Base-by-base conservation (phyloP, 495 filamentous ascomycete species). In the Neurospora cerealis region DNA sequence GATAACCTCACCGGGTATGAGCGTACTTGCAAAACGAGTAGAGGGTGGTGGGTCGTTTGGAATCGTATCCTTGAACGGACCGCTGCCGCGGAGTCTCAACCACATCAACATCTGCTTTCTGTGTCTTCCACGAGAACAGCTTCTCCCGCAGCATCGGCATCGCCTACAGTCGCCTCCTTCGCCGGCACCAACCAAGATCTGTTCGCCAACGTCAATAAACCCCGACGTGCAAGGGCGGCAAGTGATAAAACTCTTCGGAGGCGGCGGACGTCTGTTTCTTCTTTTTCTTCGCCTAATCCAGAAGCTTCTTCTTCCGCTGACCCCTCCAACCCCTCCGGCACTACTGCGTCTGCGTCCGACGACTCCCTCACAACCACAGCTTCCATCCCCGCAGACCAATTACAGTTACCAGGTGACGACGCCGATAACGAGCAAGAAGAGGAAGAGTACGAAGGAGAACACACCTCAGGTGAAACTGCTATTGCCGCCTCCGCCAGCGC, bases 41-140 rank as follows among this genome's bases (percentile, higher is more conserved):
- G 94, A 11, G 94, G 94, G 1, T 99, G 95, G 95, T 99, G 96
- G 96, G 86, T 98, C 37, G 92, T 98, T 70, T 98, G 96, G 95
- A 93, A 92, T 71, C 87, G 92, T 48, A 83, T 95, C 10, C 83
- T 90, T 11, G 83, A 85, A 77, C 84, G 83, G 78, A 3, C 66
- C 70, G 48, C 54, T 46, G 17, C 76, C 7, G 7, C 69, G 11
- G 34, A 66, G 15, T 32, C 54, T 4, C 6, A 19, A 19, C 5
- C 24, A 28, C 7, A 34, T 0, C 24, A 19, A 28, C 54, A 66
- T 66, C 15, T 66, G 7, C 15, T 66, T 9, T 66, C 54, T 8
- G 28, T 34, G 1, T 34, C 54, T 8, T 66, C 48, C 10, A 60
- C 48, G 4, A 60, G 48, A 11, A 60, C 48, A 13, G 48, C 48